Conservation (phyloP, 768 basidiomycete genomes). For the Chalciporus pseudorubinellus region DNA sequence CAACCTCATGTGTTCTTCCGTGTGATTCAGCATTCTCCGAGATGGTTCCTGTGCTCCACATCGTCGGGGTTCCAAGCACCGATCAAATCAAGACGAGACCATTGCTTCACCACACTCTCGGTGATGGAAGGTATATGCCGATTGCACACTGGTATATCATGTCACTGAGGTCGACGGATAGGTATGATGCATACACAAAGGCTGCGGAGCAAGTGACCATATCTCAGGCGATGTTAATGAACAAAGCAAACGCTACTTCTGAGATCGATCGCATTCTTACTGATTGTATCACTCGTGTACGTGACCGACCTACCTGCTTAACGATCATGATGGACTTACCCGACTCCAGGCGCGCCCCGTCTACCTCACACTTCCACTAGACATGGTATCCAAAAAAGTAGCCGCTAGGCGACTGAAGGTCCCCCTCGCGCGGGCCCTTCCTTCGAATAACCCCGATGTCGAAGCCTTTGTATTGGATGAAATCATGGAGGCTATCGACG, state of each 20-base stretch:
- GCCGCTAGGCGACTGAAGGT: conserved; percentile 60
- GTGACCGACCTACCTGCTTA: conserved; percentile 2
- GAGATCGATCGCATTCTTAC: conserved; percentile 80
- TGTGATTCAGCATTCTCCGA: conserved; percentile 65
- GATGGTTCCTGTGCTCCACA: conserved; percentile 86
- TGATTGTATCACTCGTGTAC: conserved; percentile 58
- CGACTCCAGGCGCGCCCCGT: conserved; percentile 69
- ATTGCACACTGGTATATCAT: not conserved
- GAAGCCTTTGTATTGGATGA: conserved; percentile 72
- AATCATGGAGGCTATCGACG: conserved; percentile 62
- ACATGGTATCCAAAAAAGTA: conserved; percentile 70
- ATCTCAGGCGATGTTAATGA: conserved; percentile 59
- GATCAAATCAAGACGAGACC: conserved; percentile 67
- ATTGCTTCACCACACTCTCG: conserved; percentile 85
- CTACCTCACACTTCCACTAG: conserved; percentile 84
- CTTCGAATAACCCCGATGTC: conserved; percentile 53
- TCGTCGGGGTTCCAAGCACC: conserved; percentile 82
- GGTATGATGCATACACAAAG: conserved; percentile 77
- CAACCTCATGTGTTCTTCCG: conserved; percentile 6
- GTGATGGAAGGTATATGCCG: conserved; percentile 61
- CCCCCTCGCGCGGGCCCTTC: conserved; percentile 49
- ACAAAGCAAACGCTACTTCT: conserved; percentile 51
- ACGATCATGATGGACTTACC: not conserved
- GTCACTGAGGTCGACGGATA: conserved; percentile 21
- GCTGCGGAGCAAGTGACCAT: conserved; percentile 74